phyloP scores from a whole-genome alignment of 768 basidiomycete species.

The Mycena haematopus region DNA sequence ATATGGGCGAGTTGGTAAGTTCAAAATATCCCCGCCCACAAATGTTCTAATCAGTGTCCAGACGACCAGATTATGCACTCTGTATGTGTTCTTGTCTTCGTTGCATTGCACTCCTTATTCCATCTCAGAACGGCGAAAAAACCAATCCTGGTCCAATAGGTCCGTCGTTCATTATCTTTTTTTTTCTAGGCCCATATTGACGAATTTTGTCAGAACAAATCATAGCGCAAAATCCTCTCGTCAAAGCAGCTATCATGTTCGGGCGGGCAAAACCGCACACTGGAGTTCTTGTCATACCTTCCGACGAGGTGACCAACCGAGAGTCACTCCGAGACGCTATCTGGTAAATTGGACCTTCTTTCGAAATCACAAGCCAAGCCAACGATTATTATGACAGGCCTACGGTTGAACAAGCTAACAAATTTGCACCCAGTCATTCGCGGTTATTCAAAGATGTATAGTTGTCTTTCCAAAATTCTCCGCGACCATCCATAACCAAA shows the following conservation, averaged over 20 bases:
- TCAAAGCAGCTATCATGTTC: slow-evolving; percentile 10
- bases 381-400: slow-evolving; percentile 36
- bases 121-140: slow-evolving; percentile 13
- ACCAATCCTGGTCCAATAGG: slow-evolving; percentile 13
- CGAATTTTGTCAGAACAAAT: background rate
- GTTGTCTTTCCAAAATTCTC: background rate
- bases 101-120: background rate
- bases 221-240: background rate
- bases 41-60: background rate
- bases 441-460: slow-evolving; percentile 53
- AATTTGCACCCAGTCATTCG: slow-evolving; percentile 47
- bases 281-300: background rate
- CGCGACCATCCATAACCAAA: background rate
- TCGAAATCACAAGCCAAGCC: background rate
- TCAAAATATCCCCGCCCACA: too few species aligned
- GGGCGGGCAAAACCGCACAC: background rate
- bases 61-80: slow-evolving; percentile 14
- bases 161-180: background rate
- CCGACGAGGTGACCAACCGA: background rate
- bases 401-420: slow-evolving; percentile 47
- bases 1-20: slow-evolving; percentile 16
- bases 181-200: background rate
- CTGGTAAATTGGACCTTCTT: slow-evolving; percentile 31
- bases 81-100: background rate
- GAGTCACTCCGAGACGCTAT: slow-evolving; percentile 32